Evolutionary conservation across 768 basidiomycete genomes (phyloP), one percentile per base, ranked within the genome.

Genomic region (Mycena galericulata): DNA sequence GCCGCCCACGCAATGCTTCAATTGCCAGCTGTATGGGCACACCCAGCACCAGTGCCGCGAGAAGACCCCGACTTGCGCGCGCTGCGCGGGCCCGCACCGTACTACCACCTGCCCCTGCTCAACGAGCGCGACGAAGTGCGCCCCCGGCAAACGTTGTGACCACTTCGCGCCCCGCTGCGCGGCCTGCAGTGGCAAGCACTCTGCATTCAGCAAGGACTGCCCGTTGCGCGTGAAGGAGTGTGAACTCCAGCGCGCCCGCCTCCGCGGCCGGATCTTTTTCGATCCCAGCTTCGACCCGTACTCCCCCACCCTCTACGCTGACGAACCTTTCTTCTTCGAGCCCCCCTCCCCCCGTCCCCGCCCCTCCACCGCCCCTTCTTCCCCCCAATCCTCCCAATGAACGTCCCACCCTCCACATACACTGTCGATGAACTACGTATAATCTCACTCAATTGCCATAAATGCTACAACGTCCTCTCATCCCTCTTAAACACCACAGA

Each of bases 401-500:
- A 55, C 36, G 17, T 18, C 22, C 36, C 54, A 40, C 10, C 54
- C 22, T 4, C 4, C 11, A 22, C 54, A 3, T 55, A 55, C 36
- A 55, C 34, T 18, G 32, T 40, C n/a, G 34, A 55, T 17, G 22
- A 4, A 3, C 12, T 55, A 18, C 54, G 54, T 26, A 55, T 55
- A 10, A 22, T 55, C 54, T 55, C 54, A 26, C 29, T 55, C 10
- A 55, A 55, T 24, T 7, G n/a, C 18, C 54, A 55, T 30, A 55
- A 55, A 55, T 55, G 34, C 18, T 55, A 55, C 54, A 24, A 55
- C 22, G 34, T 55, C 12, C 20, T 55, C 3, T 38, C 40, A 4
- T 55, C 54, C 36, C 20, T 55, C 4, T 34, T 55, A 38, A 55
- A 55, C 24, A 38, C 54, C 54, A 55, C 54, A 5, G 32, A 45